phyloP scores from a whole-genome alignment of 768 basidiomycete species.

The Macrocybe gigantea region DNA sequence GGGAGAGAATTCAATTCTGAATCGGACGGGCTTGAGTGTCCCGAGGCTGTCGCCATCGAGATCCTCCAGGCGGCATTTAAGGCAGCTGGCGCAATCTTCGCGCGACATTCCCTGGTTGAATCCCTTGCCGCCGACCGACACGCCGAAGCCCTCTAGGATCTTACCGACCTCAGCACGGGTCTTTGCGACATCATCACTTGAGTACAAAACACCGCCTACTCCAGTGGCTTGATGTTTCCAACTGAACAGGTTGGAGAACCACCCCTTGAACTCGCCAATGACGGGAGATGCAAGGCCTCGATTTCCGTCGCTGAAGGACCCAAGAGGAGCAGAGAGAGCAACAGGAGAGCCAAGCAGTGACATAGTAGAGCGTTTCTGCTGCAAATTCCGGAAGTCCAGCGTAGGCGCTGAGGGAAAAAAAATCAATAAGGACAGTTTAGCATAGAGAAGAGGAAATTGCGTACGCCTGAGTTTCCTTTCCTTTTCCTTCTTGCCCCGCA shows the following conservation, averaged over 20 bases:
- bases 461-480: constrained; percentile 48
- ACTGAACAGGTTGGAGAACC: constrained; percentile 95
- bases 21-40: constrained; percentile 72
- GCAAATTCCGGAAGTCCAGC: constrained; percentile 43
- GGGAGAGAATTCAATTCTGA: constrained; percentile 70
- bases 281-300: constrained; percentile 57
- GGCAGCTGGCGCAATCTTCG: constrained; percentile 19
- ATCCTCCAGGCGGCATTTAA: constrained; percentile 53
- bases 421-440: constrained; percentile 1
- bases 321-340: constrained; percentile 32
- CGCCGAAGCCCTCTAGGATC: constrained; percentile 61
- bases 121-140: constrained; percentile 36
- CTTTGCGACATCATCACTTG: constrained; percentile 43
- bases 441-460: constrained; percentile 15
- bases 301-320: constrained; percentile 24
- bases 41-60: constrained; percentile 23
- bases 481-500: constrained; percentile 39
- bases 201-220: constrained; percentile 42
- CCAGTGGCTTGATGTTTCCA: constrained; percentile 63
- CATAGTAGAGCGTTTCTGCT: constrained; percentile 41
- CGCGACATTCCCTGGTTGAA: constrained; percentile 17
- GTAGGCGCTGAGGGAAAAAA: constrained; percentile 39
- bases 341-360: constrained; percentile 44
- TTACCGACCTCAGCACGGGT: constrained; percentile 63
- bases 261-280: constrained; percentile 80